phyloP scores from a whole-genome alignment of 805 yeast genomes.

The Tetrapisispora pingtungensis region DNA sequence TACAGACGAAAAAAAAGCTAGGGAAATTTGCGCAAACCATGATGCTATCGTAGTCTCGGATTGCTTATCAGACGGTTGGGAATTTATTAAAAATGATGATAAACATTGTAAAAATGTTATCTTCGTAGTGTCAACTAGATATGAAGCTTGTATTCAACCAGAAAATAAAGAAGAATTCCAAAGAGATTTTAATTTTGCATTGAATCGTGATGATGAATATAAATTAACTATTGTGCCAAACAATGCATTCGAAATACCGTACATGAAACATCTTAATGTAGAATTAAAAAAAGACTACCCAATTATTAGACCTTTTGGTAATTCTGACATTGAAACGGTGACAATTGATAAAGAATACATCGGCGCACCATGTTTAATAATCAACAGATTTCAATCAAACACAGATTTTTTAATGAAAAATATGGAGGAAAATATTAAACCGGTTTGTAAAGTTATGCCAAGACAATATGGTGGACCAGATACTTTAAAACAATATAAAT shows the following conservation, averaged over 20 bases:
- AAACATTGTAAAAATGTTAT: slow-evolving; percentile 6
- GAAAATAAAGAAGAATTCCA: not conserved
- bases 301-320: slow-evolving; percentile 8
- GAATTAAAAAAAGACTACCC: slow-evolving; percentile 3
- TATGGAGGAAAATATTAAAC: not conserved
- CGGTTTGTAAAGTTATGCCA: slow-evolving; percentile 4
- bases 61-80: slow-evolving; percentile 8
- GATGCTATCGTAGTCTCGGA: slow-evolving; percentile 8
- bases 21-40: slow-evolving; percentile 4
- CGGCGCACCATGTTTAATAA: slow-evolving; percentile 4
- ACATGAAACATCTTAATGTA: slow-evolving; percentile 2
- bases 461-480: slow-evolving; percentile 7
- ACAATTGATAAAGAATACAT: not conserved
- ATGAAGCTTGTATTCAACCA: slow-evolving; percentile 2
- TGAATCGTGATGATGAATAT: slow-evolving; percentile 7
- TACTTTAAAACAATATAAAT: slow-evolving; percentile 4
- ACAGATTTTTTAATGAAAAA: slow-evolving; percentile 1
- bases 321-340: not conserved
- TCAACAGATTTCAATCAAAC: slow-evolving; percentile 4
- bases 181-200: slow-evolving; percentile 5
- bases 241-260: slow-evolving; percentile 5
- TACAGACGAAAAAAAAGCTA: slow-evolving; percentile 1
- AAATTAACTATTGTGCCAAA: slow-evolving; percentile 4
- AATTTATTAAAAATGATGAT: slow-evolving; percentile 6
- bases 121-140: slow-evolving; percentile 6